phyloP scores from a whole-genome alignment of 345 rosid genomes.

The Nasturtium officinale region DNA sequence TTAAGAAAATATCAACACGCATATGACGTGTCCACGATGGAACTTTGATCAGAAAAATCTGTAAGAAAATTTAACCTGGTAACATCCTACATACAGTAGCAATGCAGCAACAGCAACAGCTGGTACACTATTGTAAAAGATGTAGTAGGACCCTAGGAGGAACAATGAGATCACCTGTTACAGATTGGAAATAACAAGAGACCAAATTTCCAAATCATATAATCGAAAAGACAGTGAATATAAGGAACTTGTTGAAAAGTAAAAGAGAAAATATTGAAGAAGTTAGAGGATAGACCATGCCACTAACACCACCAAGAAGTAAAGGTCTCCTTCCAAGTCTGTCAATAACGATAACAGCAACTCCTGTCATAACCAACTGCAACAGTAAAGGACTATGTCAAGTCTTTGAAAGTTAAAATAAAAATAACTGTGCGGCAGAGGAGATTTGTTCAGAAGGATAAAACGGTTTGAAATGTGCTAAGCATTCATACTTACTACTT shows the following conservation, averaged over 20 bases:
- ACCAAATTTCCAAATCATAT: conserved; percentile 2
- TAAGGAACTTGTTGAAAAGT: background rate
- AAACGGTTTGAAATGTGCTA: background rate
- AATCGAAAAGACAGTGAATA: background rate
- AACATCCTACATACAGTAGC: conserved; percentile 90
- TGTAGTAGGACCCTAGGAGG: conserved; percentile 93
- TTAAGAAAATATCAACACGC: background rate
- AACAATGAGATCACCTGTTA: conserved; percentile 76
- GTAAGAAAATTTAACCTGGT: conserved; percentile 64
- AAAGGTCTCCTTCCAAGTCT: conserved; percentile 94
- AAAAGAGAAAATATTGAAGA: conserved; percentile 6
- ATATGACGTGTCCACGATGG: background rate
- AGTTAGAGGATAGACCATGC: conserved; percentile 59
- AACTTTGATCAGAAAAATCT: conserved; percentile 20
- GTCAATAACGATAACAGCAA: conserved; percentile 82
- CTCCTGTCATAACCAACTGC: conserved; percentile 93
- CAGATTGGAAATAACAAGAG: conserved; percentile 2
- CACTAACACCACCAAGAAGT: conserved; percentile 90
- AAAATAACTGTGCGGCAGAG: conserved; percentile 5
- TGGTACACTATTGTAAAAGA: conserved; percentile 65
- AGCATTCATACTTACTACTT: conserved; percentile 5
- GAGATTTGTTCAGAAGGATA: background rate
- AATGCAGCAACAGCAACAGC: conserved; percentile 74
- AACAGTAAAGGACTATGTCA: conserved; percentile 24
- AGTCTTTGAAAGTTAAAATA: background rate